Base-by-base conservation (phyloP, 2,329 filamentous ascomycete genomes). In the Graphiopsis chlorocephala region DNA sequence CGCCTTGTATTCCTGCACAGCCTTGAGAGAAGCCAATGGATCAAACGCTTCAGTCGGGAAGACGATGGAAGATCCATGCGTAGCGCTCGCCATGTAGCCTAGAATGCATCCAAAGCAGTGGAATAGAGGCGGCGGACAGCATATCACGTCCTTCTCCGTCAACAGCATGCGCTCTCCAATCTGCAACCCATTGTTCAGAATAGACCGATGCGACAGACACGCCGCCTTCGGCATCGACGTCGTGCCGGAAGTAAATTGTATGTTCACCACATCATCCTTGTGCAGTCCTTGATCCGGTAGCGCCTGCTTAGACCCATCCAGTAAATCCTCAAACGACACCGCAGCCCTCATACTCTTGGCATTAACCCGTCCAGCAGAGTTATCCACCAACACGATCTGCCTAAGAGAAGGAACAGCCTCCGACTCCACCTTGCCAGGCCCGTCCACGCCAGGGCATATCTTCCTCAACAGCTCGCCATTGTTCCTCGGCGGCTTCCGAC, bases 191-290 rank as follows among this genome's bases (percentile, higher is more conserved):
- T 98, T 98, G 79, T 98, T 99, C 67, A 99, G 83, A 68, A 98
- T 94, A n/a, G 85, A 89, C 3, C 84, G 85, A 78, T 98, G 94
- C 0, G 86, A 89, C 33, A 99, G 84, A 80, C 93, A 96, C 1
- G 94, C 94, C 0, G 95, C 95, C 79, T 98, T 98, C 2, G 74
- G 94, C 72, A 86, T 83, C 0, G 91, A 91, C 0, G 95, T 98
- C 0, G 95, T 98, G n/a, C 94, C 95, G 0, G 90, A 94, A 0
- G 95, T 99, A 80, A 98, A 98, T 77, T 98, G 94, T 68, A 98
- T 97, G 75, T 97, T 98, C 69, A 96, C 89, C 2, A 90, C 87
- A 59, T 98, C 94, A 66, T 85, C 76, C 0, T 87, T 82, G 17
- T 81, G 69, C 1, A 89, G 81, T 0, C 80, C 79, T 26, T 81